These are phyloP conservation scores for Apiospora rasikravindrae DNA, from an alignment of 2,329 filamentous ascomycete species.

Conservation along the genomic window DNA sequence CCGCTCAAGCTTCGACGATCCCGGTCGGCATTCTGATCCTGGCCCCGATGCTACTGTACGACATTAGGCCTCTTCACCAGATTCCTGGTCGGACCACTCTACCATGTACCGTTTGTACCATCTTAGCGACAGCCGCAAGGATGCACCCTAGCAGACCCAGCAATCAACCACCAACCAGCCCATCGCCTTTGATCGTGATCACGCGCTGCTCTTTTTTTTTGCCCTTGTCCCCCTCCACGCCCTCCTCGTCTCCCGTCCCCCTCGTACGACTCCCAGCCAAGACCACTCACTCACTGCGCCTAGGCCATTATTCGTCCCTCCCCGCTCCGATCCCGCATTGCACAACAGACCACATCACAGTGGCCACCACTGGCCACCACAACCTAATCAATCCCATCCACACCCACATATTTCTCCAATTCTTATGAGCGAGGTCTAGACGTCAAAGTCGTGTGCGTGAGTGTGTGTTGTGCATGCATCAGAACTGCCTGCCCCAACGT, in stretches of 20 bases:
- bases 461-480: conserved; percentile 11
- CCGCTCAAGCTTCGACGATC: conserved; percentile 18
- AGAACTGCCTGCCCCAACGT: conserved; percentile 7
- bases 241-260: no score
- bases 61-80: conserved; percentile 5
- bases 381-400: neutral
- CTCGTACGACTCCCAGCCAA: neutral
- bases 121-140: conserved; percentile 15
- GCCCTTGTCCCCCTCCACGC: no score
- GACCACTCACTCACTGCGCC: no score
- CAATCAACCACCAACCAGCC: neutral
- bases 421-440: conserved; percentile 13
- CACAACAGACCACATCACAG: neutral
- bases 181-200: neutral
- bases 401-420: conserved; percentile 16
- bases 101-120: no score
- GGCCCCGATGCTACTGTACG: neutral
- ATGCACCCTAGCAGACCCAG: neutral
- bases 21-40: neutral
- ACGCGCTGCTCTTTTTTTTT: neutral
- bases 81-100: neutral
- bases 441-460: conserved; percentile 1
- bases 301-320: neutral
- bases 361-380: neutral
- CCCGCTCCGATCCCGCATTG: conserved; percentile 20